Evolutionary conservation across 208 protist species (phyloP), one percentile per base, ranked within the genome.

Genomic region (Acanthamoeba polyphaga): DNA sequence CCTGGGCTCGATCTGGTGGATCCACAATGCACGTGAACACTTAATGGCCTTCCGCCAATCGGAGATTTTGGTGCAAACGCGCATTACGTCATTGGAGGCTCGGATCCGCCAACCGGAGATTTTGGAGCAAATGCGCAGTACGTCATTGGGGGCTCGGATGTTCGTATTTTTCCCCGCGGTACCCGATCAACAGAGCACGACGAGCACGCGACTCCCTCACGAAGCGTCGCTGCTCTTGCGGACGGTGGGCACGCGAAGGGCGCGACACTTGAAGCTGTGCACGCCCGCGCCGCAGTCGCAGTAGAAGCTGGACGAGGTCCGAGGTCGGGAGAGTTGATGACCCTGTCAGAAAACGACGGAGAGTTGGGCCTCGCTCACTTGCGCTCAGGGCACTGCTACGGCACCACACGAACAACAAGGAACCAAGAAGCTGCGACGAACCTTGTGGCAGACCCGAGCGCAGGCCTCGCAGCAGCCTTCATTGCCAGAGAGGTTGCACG

Each of bases 381-480:
- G 6, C 43, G 43, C 6, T 38, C 38, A 3, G 3, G 1, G 38
- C 43, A 49, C 2, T 3, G 43, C 1, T 49, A 49, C 43, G 43
- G 43, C 43, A 49, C 43, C 19, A 98, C 93, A n/a, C 94, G 95
- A n/a, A n/a, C n/a, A n/a, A n/a, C n/a, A n/a, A n/a, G n/a, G 90
- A 97, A 97, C 9, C 96, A 95, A 66, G 60, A 8, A n/a, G 24
- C 15, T 1, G 6, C 15, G 0, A 3, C 22, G 60, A 13, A 66
- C 60, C 55, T 90, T 94, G 87, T 98, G 97, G 76, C 97, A 98
- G 27, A 96, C 90, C 3, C 85, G 95, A 3, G 95, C 97, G 95
- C 97, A 98, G 22, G 96, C 87, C 13, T 97, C 96, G 64, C 97
- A 98, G 94, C 97, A 98, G 49, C 97, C 97, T 64, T 98, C 96